Evolutionary conservation across 2,329 filamentous ascomycete genomes (phyloP), one percentile per base, ranked within the genome.

Genomic region (Cladosporium sp.): DNA sequence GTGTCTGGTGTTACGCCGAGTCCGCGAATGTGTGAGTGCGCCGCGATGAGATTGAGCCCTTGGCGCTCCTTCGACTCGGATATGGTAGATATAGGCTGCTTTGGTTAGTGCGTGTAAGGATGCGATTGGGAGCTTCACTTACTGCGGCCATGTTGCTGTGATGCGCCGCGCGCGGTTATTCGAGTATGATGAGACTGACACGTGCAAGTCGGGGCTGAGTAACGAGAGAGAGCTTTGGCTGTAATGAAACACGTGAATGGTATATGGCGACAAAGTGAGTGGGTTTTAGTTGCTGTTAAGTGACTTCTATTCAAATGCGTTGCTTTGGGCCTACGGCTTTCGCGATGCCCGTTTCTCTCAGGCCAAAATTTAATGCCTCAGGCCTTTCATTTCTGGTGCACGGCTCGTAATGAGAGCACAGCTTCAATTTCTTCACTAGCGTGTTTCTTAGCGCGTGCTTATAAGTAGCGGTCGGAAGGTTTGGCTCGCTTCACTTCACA

Each of bases 21-120:
- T 58, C 95, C 95, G 75, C 93, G 91, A 76, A 99, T 97, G 80
- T 99, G 95, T 66, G 95, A 99, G 83, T 99, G 95, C 67, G 95
- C 94, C 68, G 95, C 95, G 80, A 99, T 96, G 81, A 99, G 90
- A 81, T 97, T 98, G 77, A 99, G 89, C 71, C 93, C 93, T 74
- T 93, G 90, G 26, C 98, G 90, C 87, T 98, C 94, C 82, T 95
- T 97, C 80, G 88, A 91, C 85, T 98, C 94, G 77, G 93, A 92
- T 79, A 98, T 89, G 74, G 95, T 98, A 67, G 88, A 88, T 74
- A 92, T 92, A 76, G 82, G 80, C 86, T 88, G 47, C 10, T 18
- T 24, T 44, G n/a, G 52, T 68, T 52, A 65, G 61, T 49, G 21
- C 32, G 30, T 36, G 28, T 26, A 28, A n/a, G 28, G 8, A 49